Percentiles rank a stretch among this genome's conserved stretches.
Conservation (phyloP, 1,139 yeast genomes). For the Debaryomyces sp. region DNA sequence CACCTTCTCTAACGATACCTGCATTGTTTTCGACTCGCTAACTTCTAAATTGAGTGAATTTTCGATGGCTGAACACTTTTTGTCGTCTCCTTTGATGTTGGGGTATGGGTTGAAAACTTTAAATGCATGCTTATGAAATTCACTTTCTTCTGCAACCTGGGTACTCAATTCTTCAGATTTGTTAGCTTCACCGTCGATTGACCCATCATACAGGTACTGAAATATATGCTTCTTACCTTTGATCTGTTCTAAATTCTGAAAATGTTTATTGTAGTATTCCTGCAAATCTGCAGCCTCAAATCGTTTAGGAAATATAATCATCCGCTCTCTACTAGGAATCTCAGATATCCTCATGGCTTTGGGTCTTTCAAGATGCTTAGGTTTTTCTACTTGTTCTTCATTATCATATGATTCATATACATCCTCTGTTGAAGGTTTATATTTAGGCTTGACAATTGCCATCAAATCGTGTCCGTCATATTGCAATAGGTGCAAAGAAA, state of each 20-base stretch:
- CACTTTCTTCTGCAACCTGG: conserved; percentile 1
- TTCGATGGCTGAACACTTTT: conserved; percentile 18
- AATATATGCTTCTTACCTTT: conserved; percentile 6
- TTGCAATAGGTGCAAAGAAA: conserved; percentile 6
- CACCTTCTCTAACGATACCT: conserved; percentile 14
- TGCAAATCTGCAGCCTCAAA: conserved; percentile 13
- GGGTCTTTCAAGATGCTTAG: background rate
- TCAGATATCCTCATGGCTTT: background rate
- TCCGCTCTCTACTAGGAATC: conserved; percentile 3
- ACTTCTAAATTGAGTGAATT: conserved; percentile 14
- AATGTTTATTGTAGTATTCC: conserved; percentile 10
- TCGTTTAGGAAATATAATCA: conserved; percentile 18
- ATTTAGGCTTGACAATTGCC: conserved; percentile 15
- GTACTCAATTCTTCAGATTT: conserved; percentile 14
- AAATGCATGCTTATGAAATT: conserved; percentile 11
- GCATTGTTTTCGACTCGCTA: conserved; percentile 11
- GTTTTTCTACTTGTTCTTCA: conserved; percentile 8
- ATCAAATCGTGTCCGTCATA: conserved; percentile 9
- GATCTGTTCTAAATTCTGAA: conserved; percentile 5
- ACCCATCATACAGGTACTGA: conserved; percentile 12
- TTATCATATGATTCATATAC: conserved; percentile 10
- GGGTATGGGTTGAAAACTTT: conserved; percentile 11
- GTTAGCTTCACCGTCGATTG: background rate
- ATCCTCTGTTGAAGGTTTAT: conserved; percentile 2
- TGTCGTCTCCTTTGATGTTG: conserved; percentile 20